A percentile compares a stretch with the other conserved stretches of the same genome.
Evolutionary conservation across 1,284 basidiomycete genomes (phyloP).

Genomic region (Ganoderma resinaceum): DNA sequence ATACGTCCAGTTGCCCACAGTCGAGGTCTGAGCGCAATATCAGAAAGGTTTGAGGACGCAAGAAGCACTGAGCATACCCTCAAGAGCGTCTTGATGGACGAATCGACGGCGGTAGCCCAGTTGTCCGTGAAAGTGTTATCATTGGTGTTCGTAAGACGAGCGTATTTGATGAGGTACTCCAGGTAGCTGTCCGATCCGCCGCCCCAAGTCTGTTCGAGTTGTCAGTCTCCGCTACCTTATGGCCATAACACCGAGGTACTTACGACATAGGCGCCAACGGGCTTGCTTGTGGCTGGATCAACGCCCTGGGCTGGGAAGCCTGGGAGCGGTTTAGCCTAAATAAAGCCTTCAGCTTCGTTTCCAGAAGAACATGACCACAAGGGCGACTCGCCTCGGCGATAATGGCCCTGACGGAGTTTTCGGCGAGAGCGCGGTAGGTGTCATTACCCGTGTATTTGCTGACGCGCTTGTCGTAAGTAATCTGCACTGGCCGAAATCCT

Average conservation of each 20-base stretch:
- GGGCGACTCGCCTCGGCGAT: conserved; percentile 41
- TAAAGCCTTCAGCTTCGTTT: too few relatives aligned
- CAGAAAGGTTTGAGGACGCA: conserved; percentile 14
- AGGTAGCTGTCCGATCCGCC: conserved; percentile 75
- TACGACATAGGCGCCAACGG: conserved; percentile 67
- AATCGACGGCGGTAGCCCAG: conserved; percentile 74
- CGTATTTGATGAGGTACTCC: conserved; percentile 80
- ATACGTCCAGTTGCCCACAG: conserved; percentile 65
- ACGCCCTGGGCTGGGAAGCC: conserved; percentile 59
- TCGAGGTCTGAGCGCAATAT: conserved; percentile 55
- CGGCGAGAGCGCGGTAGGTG: conserved; percentile 62
- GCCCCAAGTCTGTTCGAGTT: conserved; percentile 62
- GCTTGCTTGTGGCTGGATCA: conserved; percentile 59
- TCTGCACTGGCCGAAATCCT: neutral
- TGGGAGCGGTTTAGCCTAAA: conserved; percentile 51
- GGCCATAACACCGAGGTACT: conserved; percentile 33
- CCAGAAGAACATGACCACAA: neutral
- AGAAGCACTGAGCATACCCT: conserved; percentile 47
- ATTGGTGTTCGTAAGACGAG: conserved; percentile 69
- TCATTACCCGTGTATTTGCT: conserved; percentile 64
- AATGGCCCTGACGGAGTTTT: conserved; percentile 57
- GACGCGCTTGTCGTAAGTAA: conserved; percentile 4
- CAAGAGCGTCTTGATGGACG: conserved; percentile 63
- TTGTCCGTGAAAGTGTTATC: conserved; percentile 66
- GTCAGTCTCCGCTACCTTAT: neutral